A percentile compares a stretch with the other conserved stretches of the same genome.
Conservation (phyloP, 352 stramenopile genomes). For the Pythium guiyangense region DNA sequence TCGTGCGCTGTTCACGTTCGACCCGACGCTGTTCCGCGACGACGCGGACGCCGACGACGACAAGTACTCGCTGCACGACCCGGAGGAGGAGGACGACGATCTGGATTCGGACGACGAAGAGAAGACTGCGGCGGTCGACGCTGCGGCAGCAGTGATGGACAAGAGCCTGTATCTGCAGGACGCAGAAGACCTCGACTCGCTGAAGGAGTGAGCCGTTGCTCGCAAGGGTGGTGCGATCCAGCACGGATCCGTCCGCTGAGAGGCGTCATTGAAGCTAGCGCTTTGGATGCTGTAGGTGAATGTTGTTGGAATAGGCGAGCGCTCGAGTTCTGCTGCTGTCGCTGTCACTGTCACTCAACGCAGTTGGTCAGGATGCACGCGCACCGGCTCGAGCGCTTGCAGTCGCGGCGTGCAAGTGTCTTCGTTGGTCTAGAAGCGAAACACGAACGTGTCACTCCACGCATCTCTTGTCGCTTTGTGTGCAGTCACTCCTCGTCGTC, state of each 20-base stretch:
- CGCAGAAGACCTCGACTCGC: slow-evolving; percentile 64
- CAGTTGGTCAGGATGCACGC: background rate
- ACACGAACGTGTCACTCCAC: slow-evolving; percentile 1
- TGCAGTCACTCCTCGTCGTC: background rate
- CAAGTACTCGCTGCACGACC: slow-evolving; percentile 67
- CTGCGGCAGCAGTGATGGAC: slow-evolving; percentile 64
- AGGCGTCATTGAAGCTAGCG: slow-evolving; percentile 12
- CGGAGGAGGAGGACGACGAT: slow-evolving; percentile 33
- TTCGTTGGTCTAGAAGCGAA: slow-evolving; percentile 16
- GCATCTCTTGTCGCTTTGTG: background rate
- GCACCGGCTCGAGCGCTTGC: background rate
- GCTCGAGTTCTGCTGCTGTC: background rate
- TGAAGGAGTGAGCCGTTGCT: slow-evolving; percentile 60
- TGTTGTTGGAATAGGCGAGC: slow-evolving; percentile 14
- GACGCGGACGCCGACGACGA: slow-evolving; percentile 87
- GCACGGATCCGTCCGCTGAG: slow-evolving; percentile 3
- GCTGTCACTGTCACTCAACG: background rate
- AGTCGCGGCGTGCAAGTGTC: slow-evolving; percentile 2
- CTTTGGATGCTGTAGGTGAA: slow-evolving; percentile 20
- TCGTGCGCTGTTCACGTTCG: slow-evolving; percentile 88
- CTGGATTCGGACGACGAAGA: slow-evolving; percentile 22
- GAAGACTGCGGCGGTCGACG: slow-evolving; percentile 45
- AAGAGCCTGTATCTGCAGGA: slow-evolving; percentile 85
- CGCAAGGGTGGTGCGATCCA: background rate
- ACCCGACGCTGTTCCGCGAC: slow-evolving; percentile 89